Conservation (phyloP, 2,329 filamentous ascomycete genomes). For the Parafenestella ontariensis region DNA sequence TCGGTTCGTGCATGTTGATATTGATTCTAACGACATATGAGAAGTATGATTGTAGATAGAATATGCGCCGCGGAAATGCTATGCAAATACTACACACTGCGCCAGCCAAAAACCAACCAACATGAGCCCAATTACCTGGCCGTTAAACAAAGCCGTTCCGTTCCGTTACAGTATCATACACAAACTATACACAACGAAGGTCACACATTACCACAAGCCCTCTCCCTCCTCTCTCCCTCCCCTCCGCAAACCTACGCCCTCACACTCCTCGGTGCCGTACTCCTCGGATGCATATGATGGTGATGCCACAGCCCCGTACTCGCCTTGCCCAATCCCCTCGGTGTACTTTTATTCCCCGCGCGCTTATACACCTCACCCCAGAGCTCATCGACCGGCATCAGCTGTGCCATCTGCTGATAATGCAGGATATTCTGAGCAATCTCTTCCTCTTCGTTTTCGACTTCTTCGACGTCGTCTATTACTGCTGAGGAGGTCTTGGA, state of each 20-base stretch:
- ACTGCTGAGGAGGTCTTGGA: slow-evolving; percentile 2
- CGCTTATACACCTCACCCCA: slow-evolving; percentile 26
- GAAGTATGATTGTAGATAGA: too few species aligned
- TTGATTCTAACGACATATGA: too few species aligned
- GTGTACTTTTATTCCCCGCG: slow-evolving; percentile 1
- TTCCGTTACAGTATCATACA: slow-evolving; percentile 4
- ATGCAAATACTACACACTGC: too few species aligned
- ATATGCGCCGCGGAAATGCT: too few species aligned
- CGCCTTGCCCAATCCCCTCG: slow-evolving; percentile 1
- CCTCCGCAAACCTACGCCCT: neutral
- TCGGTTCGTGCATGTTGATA: too few species aligned
- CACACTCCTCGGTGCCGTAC: slow-evolving; percentile 9
- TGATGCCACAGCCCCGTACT: slow-evolving; percentile 7
- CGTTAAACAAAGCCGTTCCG: too few species aligned
- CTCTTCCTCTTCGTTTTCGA: slow-evolving; percentile 14
- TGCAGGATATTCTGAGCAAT: slow-evolving; percentile 20
- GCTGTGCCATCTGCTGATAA: slow-evolving; percentile 37
- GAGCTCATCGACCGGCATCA: slow-evolving; percentile 34
- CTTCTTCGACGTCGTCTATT: slow-evolving; percentile 8
- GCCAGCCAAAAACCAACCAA: too few species aligned
- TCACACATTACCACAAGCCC: too few species aligned
- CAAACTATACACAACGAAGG: neutral
- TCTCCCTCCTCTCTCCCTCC: too few species aligned
- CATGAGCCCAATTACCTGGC: too few species aligned
- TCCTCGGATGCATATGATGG: slow-evolving; percentile 18